These are phyloP conservation scores for Butyriboletus loyo DNA, from an alignment of 768 basidiomycete species.

Conservation along the genomic window DNA sequence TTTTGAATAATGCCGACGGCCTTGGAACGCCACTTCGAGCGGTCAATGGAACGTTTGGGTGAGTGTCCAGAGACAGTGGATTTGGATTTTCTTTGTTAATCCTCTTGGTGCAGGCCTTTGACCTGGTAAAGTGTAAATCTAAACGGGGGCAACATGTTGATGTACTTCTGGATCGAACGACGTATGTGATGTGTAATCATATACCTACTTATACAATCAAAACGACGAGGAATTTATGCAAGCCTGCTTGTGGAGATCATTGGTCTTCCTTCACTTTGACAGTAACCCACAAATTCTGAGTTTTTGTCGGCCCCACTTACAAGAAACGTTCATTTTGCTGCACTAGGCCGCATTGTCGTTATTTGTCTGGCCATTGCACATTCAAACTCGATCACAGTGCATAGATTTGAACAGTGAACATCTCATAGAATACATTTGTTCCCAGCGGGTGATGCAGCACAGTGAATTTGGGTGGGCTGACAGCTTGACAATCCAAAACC, in stretches of 20 bases:
- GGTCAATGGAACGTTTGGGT: slow-evolving; percentile 29
- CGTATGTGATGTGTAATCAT: background rate
- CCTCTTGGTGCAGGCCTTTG: slow-evolving; percentile 5
- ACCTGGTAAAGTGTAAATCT: slow-evolving; percentile 9
- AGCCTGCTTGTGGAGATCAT: background rate
- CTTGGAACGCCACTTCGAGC: slow-evolving; percentile 6
- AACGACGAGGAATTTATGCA: background rate
- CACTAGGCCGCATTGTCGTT: background rate
- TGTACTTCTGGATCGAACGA: background rate
- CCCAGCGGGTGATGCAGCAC: background rate
- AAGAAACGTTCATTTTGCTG: background rate
- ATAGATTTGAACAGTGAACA: too few species aligned
- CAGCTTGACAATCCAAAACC: too few species aligned
- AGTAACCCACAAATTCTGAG: background rate
- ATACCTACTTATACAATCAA: background rate
- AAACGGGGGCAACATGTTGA: background rate
- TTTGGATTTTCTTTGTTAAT: background rate
- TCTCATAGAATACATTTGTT: too few species aligned
- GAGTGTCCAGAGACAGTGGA: slow-evolving; percentile 1
- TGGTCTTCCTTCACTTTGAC: background rate
- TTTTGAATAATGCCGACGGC: slow-evolving; percentile 31
- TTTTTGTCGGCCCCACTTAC: background rate
- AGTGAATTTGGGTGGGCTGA: background rate
- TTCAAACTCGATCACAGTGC: background rate
- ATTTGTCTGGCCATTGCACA: background rate